These are phyloP conservation scores for Piper longum DNA, from an alignment of 164 flowering plant genomes.

Conservation along the genomic window DNA sequence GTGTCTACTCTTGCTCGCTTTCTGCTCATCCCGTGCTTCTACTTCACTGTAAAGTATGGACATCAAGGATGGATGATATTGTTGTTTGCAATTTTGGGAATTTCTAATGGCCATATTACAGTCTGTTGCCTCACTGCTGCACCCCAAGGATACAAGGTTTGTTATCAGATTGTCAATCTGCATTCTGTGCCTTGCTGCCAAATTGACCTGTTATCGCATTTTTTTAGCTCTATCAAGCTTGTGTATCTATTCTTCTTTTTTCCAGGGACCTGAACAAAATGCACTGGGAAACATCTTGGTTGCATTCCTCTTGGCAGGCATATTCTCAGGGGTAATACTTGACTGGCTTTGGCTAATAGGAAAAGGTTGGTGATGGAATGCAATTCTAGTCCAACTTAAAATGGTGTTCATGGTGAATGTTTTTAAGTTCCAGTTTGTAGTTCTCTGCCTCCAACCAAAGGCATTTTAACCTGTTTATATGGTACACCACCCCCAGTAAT, in stretches of 20 bases:
- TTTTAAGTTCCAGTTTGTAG: too few species aligned
- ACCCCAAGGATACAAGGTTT: slow-evolving; percentile 58
- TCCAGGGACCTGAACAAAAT: slow-evolving; percentile 59
- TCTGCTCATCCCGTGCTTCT: slow-evolving; percentile 61
- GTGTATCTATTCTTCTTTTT: not conserved
- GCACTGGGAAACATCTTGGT: slow-evolving; percentile 56
- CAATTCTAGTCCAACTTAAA: too few species aligned
- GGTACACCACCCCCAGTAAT: too few species aligned
- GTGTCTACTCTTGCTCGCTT: slow-evolving; percentile 34
- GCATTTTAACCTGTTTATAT: too few species aligned
- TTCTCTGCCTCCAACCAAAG: too few species aligned
- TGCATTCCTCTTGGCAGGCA: slow-evolving; percentile 29
- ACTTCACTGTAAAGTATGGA: slow-evolving; percentile 63
- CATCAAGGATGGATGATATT: slow-evolving; percentile 62
- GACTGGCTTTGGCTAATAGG: slow-evolving; percentile 54
- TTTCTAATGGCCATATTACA: slow-evolving; percentile 51
- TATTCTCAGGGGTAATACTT: slow-evolving; percentile 42
- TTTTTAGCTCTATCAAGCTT: not conserved
- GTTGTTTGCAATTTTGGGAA: slow-evolving; percentile 39
- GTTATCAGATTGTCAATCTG: not conserved
- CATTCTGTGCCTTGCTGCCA: not conserved
- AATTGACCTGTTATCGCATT: not conserved
- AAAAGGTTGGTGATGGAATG: slow-evolving; percentile 13
- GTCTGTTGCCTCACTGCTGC: slow-evolving; percentile 45
- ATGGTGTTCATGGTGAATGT: too few species aligned